Conservation (phyloP, 2,329 filamentous ascomycete species). For the Hymenoscyphus infarciens region DNA sequence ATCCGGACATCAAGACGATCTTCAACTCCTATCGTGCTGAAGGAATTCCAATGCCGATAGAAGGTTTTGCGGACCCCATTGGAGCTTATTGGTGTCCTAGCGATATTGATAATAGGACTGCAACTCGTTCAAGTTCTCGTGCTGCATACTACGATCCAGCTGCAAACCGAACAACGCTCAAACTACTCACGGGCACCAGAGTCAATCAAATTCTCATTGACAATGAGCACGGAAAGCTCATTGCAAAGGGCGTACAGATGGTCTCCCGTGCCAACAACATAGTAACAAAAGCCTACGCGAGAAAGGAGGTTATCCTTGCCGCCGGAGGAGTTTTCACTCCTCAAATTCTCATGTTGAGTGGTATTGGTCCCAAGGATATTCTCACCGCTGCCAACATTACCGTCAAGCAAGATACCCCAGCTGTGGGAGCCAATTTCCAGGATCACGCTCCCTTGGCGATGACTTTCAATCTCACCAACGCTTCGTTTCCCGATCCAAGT, state of each 20-base stretch:
- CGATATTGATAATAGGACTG: constrained; percentile 13
- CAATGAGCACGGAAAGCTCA: not conserved
- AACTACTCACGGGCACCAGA: constrained; percentile 12
- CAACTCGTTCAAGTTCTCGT: constrained; percentile 9
- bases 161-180: constrained; percentile 12
- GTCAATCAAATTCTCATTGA: constrained; percentile 16
- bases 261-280: constrained; percentile 7
- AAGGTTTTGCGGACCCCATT: constrained; percentile 11
- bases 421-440: constrained; percentile 10
- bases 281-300: constrained; percentile 12
- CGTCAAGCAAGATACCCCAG: constrained; percentile 11
- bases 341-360: constrained; percentile 12
- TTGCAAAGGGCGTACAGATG: constrained; percentile 13
- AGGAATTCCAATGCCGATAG: constrained; percentile 9
- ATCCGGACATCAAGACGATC: constrained; percentile 9
- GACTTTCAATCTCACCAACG: constrained; percentile 10
- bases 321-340: constrained; percentile 12
- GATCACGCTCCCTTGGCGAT: constrained; percentile 4
- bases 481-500: constrained; percentile 3
- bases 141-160: constrained; percentile 14
- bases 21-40: constrained; percentile 8
- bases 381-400: constrained; percentile 10
- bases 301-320: constrained; percentile 9
- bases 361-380: constrained; percentile 10
- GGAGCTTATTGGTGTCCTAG: constrained; percentile 11